Evolutionary conservation across 1,139 yeast species (phyloP), one percentile per base, ranked within the genome.

Genomic region (Zygosaccharomyces pseudobailii): DNA sequence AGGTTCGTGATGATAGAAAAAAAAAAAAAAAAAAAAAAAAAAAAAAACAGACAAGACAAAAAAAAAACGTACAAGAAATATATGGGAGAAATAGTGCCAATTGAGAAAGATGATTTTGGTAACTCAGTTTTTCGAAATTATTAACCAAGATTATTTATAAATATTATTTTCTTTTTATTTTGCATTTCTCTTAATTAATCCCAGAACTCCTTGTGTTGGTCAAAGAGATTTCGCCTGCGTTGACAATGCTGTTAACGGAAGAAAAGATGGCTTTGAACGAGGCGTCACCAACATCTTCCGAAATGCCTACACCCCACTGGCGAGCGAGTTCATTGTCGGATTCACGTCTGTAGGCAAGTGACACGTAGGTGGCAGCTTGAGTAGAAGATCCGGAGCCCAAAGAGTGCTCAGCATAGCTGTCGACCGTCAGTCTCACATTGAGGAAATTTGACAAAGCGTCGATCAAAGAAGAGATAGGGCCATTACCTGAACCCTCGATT

Each of bases 281-380:
- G 39, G 97, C 95, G 62, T 84, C 88, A 28, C 95, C 84, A 36
- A 89, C 96, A 75, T 92, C 97, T 66, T 85, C 88, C 65, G 89
- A 82, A 51, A 90, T 82, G 62, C 97, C 97, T 48, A 88, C 89
- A 70, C 98, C 97, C 97, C 97, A 90, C 64, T 80, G 78, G 49
- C 71, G 65, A 25, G 72, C 69, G 36, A 72, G 70, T 43, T 74
- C 72, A 53, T 75, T 74, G 45, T 75, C 74, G 25, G 63, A 56
- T 40, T 68, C 68, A 44, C 62, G 63, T 44, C 70, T 65, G 62
- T 78, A 76, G 40, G 75, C 70, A 40, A 83, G 72, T 65, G 84
- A 88, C 55, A 89, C 83, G 67, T 84, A 92, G 20, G 97, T 83
- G 23, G 94, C 97, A 52, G 98, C 98, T 66, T 84, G 80, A 47